Conservation (phyloP, 2,329 filamentous ascomycete species). For the Arthrobotrys iridis region DNA sequence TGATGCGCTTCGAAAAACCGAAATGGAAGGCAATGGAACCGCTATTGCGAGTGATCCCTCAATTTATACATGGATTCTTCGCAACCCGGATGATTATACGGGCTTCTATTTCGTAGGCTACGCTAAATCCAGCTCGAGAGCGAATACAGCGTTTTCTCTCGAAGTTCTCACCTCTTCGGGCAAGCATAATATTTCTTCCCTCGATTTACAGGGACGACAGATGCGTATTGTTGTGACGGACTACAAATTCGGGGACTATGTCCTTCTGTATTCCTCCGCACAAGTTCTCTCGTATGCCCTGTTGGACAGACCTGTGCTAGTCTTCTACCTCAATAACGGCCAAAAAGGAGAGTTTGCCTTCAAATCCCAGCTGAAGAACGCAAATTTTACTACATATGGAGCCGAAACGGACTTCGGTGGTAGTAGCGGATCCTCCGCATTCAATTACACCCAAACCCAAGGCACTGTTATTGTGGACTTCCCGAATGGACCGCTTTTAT, state of each 20-base stretch:
- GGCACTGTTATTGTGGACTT: slow-evolving; percentile 66
- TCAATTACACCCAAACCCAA: slow-evolving; percentile 65
- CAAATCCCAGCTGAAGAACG: slow-evolving; percentile 60
- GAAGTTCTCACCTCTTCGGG: slow-evolving; percentile 65
- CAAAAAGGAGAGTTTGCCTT: slow-evolving; percentile 67
- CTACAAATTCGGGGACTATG: slow-evolving; percentile 65
- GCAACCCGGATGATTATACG: slow-evolving; percentile 65
- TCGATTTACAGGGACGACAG: slow-evolving; percentile 67
- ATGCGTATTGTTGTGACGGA: slow-evolving; percentile 69
- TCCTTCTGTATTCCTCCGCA: slow-evolving; percentile 66
- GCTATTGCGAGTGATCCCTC: slow-evolving; percentile 65
- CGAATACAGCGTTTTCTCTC: slow-evolving; percentile 64
- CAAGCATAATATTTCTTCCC: slow-evolving; percentile 62
- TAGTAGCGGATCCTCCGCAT: slow-evolving; percentile 59
- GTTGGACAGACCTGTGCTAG: slow-evolving; percentile 64
- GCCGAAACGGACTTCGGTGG: slow-evolving; percentile 58
- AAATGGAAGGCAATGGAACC: slow-evolving; percentile 69
- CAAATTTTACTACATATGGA: slow-evolving; percentile 62
- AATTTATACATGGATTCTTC: slow-evolving; percentile 60
- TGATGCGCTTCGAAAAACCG: slow-evolving; percentile 65
- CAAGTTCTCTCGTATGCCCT: slow-evolving; percentile 67
- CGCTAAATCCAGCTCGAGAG: slow-evolving; percentile 62
- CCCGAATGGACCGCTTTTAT: slow-evolving; percentile 65
- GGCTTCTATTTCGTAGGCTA: slow-evolving; percentile 67
- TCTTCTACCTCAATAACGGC: slow-evolving; percentile 65